Percentiles rank a stretch among this genome's conserved stretches.
Conservation (phyloP, 169 alveolate genomes). For the Plasmodium coatneyi region DNA sequence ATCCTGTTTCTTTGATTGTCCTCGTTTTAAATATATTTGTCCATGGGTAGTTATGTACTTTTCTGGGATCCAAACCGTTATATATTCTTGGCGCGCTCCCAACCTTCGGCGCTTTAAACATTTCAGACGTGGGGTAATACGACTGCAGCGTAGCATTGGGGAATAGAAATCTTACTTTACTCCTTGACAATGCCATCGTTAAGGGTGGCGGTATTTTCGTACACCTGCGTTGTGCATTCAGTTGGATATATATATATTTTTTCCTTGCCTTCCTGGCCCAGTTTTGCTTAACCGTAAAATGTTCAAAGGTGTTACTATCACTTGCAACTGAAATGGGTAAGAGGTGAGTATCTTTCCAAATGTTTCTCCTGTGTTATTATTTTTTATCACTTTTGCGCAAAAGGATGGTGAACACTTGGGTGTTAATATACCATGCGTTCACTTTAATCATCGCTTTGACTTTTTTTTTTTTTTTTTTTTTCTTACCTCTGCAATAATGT, state of each 20-base stretch:
- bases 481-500: not conserved
- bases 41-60: conserved; percentile 82
- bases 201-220: not conserved
- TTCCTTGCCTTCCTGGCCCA: not conserved
- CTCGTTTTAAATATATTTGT: conserved; percentile 76
- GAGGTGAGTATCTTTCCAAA: not conserved
- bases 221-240: not conserved
- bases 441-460: not conserved
- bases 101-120: conserved; percentile 80
- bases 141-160: conserved; percentile 83
- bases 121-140: conserved; percentile 86
- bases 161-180: conserved; percentile 78
- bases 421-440: not conserved
- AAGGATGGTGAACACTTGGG: not conserved
- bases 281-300: not conserved
- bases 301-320: not conserved
- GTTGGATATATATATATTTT: not conserved
- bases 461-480: not conserved
- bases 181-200: conserved; percentile 77
- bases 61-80: conserved; percentile 83
- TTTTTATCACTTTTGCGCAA: not conserved
- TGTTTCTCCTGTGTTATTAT: not conserved
- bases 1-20: conserved; percentile 83
- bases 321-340: not conserved
- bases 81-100: conserved; percentile 79